Percentiles rank a stretch among this genome's conserved stretches.
Conservation (phyloP, 306 rosid genomes). For the Dryas octopetala region DNA sequence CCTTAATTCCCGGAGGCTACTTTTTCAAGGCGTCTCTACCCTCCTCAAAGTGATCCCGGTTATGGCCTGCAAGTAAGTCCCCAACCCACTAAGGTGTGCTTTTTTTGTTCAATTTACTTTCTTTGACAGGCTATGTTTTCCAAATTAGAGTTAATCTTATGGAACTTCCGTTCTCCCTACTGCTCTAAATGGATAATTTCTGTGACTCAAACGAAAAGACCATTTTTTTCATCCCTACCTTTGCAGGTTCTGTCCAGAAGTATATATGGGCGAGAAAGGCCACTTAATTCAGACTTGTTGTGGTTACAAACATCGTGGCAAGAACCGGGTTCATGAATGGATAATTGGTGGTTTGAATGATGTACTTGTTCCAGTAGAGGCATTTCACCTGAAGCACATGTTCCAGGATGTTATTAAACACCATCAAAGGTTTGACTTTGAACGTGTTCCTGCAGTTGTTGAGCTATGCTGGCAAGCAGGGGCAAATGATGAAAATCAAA, state of each 20-base stretch:
- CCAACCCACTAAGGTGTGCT: background rate
- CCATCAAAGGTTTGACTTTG: conserved; percentile 74
- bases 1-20: conserved; percentile 46
- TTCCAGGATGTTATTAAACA: conserved; percentile 71
- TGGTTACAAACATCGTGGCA: conserved; percentile 62
- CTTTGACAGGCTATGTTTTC: background rate
- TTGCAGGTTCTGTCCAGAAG: conserved; percentile 79
- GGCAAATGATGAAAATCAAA: conserved; percentile 35
- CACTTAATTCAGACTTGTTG: conserved; percentile 70
- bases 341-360: conserved; percentile 58
- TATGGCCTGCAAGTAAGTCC: conserved; percentile 75
- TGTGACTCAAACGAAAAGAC: background rate
- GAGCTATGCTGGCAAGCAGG: conserved; percentile 94
- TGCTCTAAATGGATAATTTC: background rate
- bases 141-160: background rate
- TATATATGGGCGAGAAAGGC: conserved; percentile 66
- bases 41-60: conserved; percentile 58
- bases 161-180: background rate
- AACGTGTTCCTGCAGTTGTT: conserved; percentile 78
- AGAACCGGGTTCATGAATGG: conserved; percentile 76
- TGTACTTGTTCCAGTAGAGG: conserved; percentile 70
- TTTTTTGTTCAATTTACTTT: background rate
- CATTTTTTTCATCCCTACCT: conserved; percentile 4
- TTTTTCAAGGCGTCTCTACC: conserved; percentile 67
- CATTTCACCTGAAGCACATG: conserved; percentile 70